These are phyloP conservation scores for Allium cepa DNA, from an alignment of 106 monocot genomes.

Conservation along the genomic window DNA sequence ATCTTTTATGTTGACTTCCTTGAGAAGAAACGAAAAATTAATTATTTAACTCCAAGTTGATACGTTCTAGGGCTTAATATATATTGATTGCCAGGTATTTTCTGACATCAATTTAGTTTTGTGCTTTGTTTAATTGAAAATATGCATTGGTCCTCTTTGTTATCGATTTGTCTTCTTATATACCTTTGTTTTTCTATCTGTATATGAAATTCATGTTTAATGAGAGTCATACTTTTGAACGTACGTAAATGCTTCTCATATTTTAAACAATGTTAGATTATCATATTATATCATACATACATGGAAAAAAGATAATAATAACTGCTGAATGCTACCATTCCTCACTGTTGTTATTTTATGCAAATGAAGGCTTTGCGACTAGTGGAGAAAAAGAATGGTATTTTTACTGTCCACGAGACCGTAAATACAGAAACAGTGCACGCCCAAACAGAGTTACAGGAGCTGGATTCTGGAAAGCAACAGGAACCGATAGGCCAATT, in stretches of 20 bases:
- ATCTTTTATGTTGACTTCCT: too few species aligned
- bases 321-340: neutral
- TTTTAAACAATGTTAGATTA: neutral
- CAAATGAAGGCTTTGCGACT: conserved; percentile 34
- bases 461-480: conserved; percentile 73
- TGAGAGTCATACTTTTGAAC: neutral
- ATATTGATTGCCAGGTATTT: too few species aligned
- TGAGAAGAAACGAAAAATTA: too few species aligned
- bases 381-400: conserved; percentile 69
- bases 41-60: too few species aligned
- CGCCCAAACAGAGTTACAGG: conserved; percentile 69
- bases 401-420: conserved; percentile 62
- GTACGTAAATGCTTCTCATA: neutral
- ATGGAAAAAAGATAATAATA: neutral
- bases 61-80: too few species aligned
- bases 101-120: too few species aligned
- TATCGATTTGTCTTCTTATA: too few species aligned
- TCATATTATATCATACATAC: neutral
- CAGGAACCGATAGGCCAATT: conserved; percentile 64
- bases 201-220: neutral
- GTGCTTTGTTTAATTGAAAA: too few species aligned
- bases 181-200: neutral
- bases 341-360: neutral
- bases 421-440: conserved; percentile 62
- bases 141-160: too few species aligned